Conservation (phyloP, 495 filamentous ascomycete genomes). For the Penicillium mononematosum region DNA sequence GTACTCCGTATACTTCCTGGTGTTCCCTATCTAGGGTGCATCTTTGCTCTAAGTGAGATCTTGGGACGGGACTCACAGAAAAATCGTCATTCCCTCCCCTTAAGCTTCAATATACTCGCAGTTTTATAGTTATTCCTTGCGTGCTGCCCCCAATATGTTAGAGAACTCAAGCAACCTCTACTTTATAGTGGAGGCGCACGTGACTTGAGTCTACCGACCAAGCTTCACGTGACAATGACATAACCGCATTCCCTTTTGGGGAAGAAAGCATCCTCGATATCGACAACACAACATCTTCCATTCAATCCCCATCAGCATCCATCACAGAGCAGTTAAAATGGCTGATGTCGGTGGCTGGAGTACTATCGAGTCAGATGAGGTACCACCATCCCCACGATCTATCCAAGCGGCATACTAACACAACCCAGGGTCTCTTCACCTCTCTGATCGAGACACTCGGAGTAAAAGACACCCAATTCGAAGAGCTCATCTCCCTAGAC, state of each 20-base stretch:
- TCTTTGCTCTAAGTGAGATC: neutral
- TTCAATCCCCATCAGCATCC: neutral
- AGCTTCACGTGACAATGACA: slow-evolving; percentile 13
- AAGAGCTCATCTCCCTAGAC: slow-evolving; percentile 91
- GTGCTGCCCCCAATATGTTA: neutral
- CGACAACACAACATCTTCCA: slow-evolving; percentile 1
- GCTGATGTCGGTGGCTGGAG: slow-evolving; percentile 60
- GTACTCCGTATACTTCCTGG: neutral
- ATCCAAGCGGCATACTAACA: slow-evolving; percentile 14
- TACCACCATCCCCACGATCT: slow-evolving; percentile 39
- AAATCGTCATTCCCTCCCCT: neutral
- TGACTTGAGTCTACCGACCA: neutral
- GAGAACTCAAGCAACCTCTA: neutral
- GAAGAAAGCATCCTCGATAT: slow-evolving; percentile 3
- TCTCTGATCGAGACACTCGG: slow-evolving; percentile 89
- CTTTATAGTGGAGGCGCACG: neutral
- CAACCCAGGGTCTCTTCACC: slow-evolving; percentile 86
- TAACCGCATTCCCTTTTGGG: slow-evolving; percentile 13
- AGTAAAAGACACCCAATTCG: slow-evolving; percentile 91
- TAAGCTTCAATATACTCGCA: neutral
- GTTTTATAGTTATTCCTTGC: neutral
- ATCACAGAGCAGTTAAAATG: slow-evolving; percentile 26
- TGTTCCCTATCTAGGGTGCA: neutral
- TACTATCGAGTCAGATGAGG: slow-evolving; percentile 92
- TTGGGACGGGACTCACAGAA: neutral